Evolutionary conservation across 2,329 filamentous ascomycete species (phyloP).

Genomic region (Beauveria asiatica): DNA sequence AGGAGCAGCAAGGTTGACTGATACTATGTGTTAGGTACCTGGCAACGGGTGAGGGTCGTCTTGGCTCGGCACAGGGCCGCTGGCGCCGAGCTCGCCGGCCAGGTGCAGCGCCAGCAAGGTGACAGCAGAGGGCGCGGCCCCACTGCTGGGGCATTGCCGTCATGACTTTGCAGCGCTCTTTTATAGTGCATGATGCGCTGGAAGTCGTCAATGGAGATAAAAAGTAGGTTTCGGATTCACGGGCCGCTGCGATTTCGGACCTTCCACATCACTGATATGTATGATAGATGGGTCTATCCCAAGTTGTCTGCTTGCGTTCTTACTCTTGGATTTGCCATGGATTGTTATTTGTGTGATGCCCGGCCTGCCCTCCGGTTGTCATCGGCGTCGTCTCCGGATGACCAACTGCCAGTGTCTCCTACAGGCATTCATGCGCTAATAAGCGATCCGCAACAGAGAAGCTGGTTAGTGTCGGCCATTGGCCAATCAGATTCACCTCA

Average conservation of each 20-base stretch:
- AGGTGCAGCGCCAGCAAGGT: neutral
- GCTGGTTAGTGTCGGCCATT: neutral
- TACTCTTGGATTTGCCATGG: neutral
- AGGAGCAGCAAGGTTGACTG: neutral
- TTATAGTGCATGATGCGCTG: neutral
- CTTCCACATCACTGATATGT: no score
- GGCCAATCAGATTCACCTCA: neutral
- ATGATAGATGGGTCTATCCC: no score
- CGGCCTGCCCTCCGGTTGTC: neutral
- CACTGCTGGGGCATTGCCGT: neutral
- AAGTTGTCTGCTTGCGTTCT: no score
- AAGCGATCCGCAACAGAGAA: neutral
- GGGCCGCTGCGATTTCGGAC: neutral
- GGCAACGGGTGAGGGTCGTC: neutral
- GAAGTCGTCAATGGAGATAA: neutral
- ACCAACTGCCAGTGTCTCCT: neutral
- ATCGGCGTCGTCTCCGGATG: neutral
- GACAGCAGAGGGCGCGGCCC: neutral
- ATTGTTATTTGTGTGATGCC: neutral
- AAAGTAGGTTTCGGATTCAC: neutral
- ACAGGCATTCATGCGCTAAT: neutral
- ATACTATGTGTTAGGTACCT: neutral
- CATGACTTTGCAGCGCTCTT: slow-evolving; percentile 2
- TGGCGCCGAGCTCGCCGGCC: slow-evolving; percentile 3
- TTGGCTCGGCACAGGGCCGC: slow-evolving; percentile 7